Evolutionary conservation across 257 asterid species (phyloP).

Genomic region (Penstemon davidsonii): DNA sequence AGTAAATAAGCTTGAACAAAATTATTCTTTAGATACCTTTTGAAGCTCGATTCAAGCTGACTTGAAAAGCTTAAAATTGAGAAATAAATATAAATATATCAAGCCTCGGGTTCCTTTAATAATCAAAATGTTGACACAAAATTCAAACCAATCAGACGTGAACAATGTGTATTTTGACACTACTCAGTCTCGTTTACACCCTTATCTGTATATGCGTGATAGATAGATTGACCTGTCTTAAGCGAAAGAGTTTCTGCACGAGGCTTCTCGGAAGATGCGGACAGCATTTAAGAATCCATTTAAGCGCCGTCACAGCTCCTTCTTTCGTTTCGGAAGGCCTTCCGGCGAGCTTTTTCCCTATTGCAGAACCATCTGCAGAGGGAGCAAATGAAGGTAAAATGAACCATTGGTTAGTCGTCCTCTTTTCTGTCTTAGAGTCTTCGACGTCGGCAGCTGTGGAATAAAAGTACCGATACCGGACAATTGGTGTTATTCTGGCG

Average conservation of each 20-base stretch:
- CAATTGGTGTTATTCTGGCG: background rate
- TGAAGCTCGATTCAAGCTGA: no score
- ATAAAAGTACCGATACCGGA: slow-evolving; percentile 28
- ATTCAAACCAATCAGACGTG: no score
- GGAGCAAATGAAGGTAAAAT: slow-evolving; percentile 65
- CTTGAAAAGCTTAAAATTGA: no score
- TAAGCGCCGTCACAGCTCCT: slow-evolving; percentile 54
- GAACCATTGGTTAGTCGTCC: slow-evolving; percentile 47
- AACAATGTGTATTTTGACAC: background rate
- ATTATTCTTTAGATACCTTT: no score
- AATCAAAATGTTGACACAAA: no score
- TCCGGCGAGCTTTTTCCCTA: slow-evolving; percentile 50
- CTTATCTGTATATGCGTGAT: background rate
- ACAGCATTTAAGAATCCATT: slow-evolving; percentile 80
- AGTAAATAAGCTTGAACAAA: no score
- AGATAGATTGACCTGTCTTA: slow-evolving; percentile 61
- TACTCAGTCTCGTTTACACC: background rate
- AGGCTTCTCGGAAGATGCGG: slow-evolving; percentile 82
- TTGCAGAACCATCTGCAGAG: slow-evolving; percentile 48
- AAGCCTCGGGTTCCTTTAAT: no score
- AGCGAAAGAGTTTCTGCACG: slow-evolving; percentile 89
- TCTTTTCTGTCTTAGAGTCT: slow-evolving; percentile 25
- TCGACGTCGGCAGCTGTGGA: slow-evolving; percentile 34
- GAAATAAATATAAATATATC: no score
- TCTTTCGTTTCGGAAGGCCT: slow-evolving; percentile 23